Evolutionary conservation across 1,284 basidiomycete species (phyloP), one percentile per base, ranked within the genome.

Genomic region (Cryptococcus floricola): DNA sequence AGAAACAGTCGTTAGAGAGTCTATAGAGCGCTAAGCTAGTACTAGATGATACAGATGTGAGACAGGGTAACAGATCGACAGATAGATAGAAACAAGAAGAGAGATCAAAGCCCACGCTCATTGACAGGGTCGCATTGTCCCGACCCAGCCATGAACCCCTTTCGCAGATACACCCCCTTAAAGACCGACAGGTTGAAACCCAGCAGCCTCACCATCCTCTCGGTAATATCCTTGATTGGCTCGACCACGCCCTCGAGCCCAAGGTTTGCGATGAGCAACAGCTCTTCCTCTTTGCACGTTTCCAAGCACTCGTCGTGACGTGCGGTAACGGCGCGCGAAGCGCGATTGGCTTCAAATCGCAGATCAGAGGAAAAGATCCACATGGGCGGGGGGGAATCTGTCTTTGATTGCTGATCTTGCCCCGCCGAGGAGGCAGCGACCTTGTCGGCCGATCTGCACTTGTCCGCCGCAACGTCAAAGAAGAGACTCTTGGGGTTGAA

Each of bases 131-230:
- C 46, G 28, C 18, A 31, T 18, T 39, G 3, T 19, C 52, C 48
- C 27, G 57, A 58, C 14, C 67, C 68, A 31, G 68, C 53, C 45
- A 67, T 49, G 63, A 70, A 65, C n/a, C 68, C 68, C 27, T 56
- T 39, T n/a, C 57, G 54, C 18, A 45, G 47, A 53, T 70, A 70
- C 16, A 58, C 44, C 23, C 49, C 52, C n/a, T 37, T 54, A 54
- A 69, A 70, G 13, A 66, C 62, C 9, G 48, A 52, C n/a, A 69
- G 48, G 51, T 70, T 69, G 54, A 70, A 70, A 12, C 59, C 58
- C 16, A 58, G 59, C 25, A 69, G 61, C 51, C 52, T 60, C 27
- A 54, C 49, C 60, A 70, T 65, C 27, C 63, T 55, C 44, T 58
- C 54, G 5, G 58, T 56, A 12, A 68, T 41, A 4, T 59, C 63